These are phyloP conservation scores for Penicillium pulvis DNA, from an alignment of 495 filamentous ascomycete genomes.

Conservation along the genomic window DNA sequence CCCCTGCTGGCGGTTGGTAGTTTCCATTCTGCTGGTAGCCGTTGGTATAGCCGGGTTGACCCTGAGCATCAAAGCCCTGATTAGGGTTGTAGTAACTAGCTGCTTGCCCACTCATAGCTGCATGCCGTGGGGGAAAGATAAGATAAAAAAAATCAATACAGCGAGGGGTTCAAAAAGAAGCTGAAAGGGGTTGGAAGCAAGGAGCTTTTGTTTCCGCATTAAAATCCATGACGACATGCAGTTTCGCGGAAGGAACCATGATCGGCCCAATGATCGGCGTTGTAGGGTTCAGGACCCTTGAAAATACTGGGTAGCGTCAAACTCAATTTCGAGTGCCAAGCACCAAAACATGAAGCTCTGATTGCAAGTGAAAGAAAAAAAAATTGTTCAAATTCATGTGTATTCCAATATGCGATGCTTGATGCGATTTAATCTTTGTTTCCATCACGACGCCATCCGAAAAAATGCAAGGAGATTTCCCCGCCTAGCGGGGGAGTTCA, in stretches of 20 bases:
- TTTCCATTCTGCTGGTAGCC: conserved; percentile 18
- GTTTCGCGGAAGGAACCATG: conserved; percentile 11
- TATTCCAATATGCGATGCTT: conserved; percentile 10
- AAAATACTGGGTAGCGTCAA: conserved; percentile 4
- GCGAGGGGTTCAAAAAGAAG: background rate
- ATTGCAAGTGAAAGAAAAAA: background rate
- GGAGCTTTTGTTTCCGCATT: conserved; percentile 23
- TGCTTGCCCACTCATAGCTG: conserved; percentile 47
- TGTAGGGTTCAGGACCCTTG: conserved; percentile 12
- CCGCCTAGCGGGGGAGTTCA: conserved; percentile 1
- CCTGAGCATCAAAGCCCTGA: conserved; percentile 30
- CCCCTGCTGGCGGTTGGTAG: conserved; percentile 24
- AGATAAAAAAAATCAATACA: conserved; percentile 4
- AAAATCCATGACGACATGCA: conserved; percentile 30
- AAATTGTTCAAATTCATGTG: conserved; percentile 5
- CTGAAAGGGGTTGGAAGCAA: conserved; percentile 14
- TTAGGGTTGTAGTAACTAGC: conserved; percentile 42
- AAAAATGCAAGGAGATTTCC: conserved; percentile 20
- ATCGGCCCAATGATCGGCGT: conserved; percentile 15
- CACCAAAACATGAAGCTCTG: background rate
- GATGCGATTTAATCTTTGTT: background rate
- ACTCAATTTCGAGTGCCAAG: conserved; percentile 15
- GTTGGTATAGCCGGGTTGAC: conserved; percentile 17
- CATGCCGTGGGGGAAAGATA: conserved; percentile 11
- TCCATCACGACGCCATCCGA: conserved; percentile 15